Conservation (phyloP, 2,329 filamentous ascomycete species). For the Botryotinia globosa region DNA sequence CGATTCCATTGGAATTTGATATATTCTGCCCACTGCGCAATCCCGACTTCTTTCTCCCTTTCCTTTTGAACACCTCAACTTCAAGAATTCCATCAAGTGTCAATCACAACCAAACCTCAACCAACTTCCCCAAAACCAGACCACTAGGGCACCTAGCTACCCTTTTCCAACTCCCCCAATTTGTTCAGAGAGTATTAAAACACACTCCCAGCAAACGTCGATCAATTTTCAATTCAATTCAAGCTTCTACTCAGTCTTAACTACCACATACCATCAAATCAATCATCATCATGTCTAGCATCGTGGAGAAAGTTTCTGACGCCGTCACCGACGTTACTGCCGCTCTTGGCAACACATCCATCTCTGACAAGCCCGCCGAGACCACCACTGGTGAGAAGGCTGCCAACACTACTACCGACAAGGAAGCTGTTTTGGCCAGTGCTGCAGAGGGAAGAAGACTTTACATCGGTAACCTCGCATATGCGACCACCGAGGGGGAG, state of each 20-base stretch:
- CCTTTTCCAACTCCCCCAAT: constrained; percentile 64
- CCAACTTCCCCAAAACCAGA: constrained; percentile 41
- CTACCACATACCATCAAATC: constrained; percentile 37
- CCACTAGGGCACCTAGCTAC: constrained; percentile 87
- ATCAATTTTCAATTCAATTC: constrained; percentile 43
- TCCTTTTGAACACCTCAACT: constrained; percentile 29
- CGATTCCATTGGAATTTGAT: constrained; percentile 25
- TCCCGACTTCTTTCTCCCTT: constrained; percentile 31
- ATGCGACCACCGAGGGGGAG: constrained; percentile 99
- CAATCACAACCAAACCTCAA: constrained; percentile 32
- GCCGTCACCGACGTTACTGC: constrained; percentile 72
- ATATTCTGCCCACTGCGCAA: constrained; percentile 26
- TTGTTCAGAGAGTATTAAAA: constrained; percentile 62
- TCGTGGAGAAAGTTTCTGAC: constrained; percentile 67
- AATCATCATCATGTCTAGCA: constrained; percentile 75
- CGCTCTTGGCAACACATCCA: constrained; percentile 63
- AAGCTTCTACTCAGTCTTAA: constrained; percentile 52
- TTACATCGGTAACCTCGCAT: constrained; percentile 99
- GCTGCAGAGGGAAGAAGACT: constrained; percentile 98
- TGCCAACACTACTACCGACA: constrained; percentile 51
- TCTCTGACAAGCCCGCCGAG: constrained; percentile 53
- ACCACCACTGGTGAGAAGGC: constrained; percentile 42
- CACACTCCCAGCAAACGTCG: constrained; percentile 43
- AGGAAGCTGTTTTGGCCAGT: constrained; percentile 92
- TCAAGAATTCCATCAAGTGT: constrained; percentile 36